Base-by-base conservation (phyloP, 2,329 filamentous ascomycete genomes). In the Incumbomyces delicatus region DNA sequence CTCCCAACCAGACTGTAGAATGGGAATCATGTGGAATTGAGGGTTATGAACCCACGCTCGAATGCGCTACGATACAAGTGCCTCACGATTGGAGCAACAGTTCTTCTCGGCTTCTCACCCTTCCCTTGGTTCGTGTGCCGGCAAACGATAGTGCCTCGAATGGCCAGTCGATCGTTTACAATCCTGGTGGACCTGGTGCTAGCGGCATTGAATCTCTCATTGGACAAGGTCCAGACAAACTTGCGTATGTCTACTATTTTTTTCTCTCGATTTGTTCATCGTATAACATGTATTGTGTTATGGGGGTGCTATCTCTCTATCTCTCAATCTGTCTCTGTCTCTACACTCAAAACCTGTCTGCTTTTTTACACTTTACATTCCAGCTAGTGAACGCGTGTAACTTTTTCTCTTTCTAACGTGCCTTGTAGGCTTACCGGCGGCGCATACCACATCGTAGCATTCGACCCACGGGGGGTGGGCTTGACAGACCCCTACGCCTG, bases 391-490 rank as follows among this genome's bases (percentile, higher is more conserved):
- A 42, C 18, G 33, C 22, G 40, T 34, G 32, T 31, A n/a, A n/a
- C n/a, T n/a, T n/a, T n/a, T n/a, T n/a, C n/a, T n/a, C n/a, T n/a
- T n/a, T n/a, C n/a, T n/a, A n/a, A n/a, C n/a, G n/a, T n/a, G n/a
- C n/a, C n/a, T n/a, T n/a, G n/a, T 14, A 44, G 22, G 29, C 43
- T 46, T 35, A 29, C 41, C 46, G 37, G 50, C 45, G 34, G 43
- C 37, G 47, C 39, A 7, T 52, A 58, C 45, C 54, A 62, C 43
- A 38, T 64, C 22, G 53, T 63, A 6, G 54, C 58, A 13, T 59
- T 63, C 30, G 61, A 62, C 44, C 59, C 60, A 2, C 58, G 61
- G 2, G 60, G 60, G 10, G 52, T 61, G 13, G 55, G 55, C 13
- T 30, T 45, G 18, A 45, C 47, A 12, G 20, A 44, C 17, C 47